Evolutionary conservation across 345 rosid species (phyloP).

Genomic region (Eucalyptus cloeziana): DNA sequence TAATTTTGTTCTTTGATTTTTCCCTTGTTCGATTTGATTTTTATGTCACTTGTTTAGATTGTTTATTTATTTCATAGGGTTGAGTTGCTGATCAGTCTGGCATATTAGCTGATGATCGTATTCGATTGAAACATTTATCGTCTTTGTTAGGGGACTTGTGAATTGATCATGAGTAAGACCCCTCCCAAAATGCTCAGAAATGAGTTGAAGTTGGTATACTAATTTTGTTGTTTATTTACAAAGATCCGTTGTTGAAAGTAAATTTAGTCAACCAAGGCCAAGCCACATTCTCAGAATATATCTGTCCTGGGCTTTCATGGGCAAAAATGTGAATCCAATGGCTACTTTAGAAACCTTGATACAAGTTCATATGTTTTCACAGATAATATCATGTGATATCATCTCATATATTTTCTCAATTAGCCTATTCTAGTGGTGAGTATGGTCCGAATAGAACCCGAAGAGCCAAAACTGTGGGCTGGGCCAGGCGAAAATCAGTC

Average conservation of each 20-base stretch:
- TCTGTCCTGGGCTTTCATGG: background rate
- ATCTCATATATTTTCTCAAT: background rate
- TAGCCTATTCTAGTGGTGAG: background rate
- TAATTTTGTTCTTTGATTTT: background rate
- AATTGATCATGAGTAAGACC: background rate
- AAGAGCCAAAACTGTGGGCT: fast-evolving
- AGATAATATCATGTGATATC: background rate
- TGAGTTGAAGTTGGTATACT: background rate
- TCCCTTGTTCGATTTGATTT: background rate
- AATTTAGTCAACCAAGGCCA: background rate
- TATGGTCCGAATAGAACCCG: background rate
- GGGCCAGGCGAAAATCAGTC: background rate
- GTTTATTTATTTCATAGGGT: no score
- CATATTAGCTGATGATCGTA: background rate
- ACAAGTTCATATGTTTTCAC: background rate
- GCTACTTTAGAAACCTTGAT: background rate
- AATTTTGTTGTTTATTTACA: background rate
- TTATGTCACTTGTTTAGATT: no score
- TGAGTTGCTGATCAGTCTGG: background rate
- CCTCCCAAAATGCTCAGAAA: background rate
- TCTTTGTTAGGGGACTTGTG: background rate
- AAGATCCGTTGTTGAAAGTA: background rate
- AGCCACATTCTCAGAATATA: background rate
- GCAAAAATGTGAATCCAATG: background rate
- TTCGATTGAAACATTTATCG: background rate